A percentile compares a stretch with the other conserved stretches of the same genome.
Evolutionary conservation across 2,329 filamentous ascomycete species (phyloP).

Genomic region (Fusarium denticulatum): DNA sequence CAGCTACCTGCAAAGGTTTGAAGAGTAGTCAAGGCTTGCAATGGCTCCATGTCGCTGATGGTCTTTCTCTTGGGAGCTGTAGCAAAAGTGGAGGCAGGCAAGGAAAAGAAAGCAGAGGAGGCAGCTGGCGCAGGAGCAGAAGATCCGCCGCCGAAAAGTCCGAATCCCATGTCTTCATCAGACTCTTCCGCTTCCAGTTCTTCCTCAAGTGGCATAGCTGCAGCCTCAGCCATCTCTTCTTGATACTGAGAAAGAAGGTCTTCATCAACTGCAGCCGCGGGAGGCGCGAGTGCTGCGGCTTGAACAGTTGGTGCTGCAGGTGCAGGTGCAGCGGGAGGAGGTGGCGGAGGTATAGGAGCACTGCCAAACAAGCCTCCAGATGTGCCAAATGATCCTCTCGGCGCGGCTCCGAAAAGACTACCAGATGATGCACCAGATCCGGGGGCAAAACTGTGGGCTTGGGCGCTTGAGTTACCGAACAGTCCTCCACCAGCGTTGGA

Average conservation of each 20-base stretch:
- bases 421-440: background rate
- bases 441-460: background rate
- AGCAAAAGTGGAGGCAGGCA: background rate
- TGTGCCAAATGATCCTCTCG: background rate
- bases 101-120: background rate
- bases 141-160: background rate
- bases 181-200: background rate
- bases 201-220: background rate
- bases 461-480: background rate
- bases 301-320: background rate
- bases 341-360: background rate
- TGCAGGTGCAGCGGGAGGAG: background rate
- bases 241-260: background rate
- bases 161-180: conserved; percentile 1
- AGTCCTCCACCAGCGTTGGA: background rate
- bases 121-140: background rate
- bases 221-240: conserved; percentile 2
- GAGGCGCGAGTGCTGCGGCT: background rate
- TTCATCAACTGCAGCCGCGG: background rate
- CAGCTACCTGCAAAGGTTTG: conserved; percentile 56
- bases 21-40: conserved; percentile 57
- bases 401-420: background rate
- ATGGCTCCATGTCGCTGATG: background rate
- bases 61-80: background rate
- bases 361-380: background rate